Percentiles rank a stretch among this genome's conserved stretches.
phyloP scores from a whole-genome alignment of 495 filamentous ascomycete genomes.

The Gamarada debralockiae region DNA sequence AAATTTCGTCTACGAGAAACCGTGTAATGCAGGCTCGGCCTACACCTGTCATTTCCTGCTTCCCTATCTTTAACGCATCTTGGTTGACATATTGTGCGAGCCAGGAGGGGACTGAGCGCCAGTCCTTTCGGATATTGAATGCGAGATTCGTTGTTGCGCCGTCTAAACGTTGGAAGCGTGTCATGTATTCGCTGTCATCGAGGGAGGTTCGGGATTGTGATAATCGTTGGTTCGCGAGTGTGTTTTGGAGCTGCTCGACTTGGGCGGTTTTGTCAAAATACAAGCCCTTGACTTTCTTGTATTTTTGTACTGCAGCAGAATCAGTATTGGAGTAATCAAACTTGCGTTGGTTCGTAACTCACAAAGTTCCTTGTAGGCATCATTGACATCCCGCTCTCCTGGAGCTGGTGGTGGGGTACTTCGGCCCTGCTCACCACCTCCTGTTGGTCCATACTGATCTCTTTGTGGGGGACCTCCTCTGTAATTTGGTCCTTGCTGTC shows the following conservation, averaged over 20 bases:
- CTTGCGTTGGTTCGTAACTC: slow-evolving; percentile 31
- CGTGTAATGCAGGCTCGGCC: slow-evolving; percentile 86
- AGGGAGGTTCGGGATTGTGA: slow-evolving; percentile 92
- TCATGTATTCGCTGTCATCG: slow-evolving; percentile 92
- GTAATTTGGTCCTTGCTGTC: slow-evolving; percentile 32
- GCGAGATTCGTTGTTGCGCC: slow-evolving; percentile 92
- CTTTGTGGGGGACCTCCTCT: slow-evolving; percentile 29
- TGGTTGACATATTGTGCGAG: slow-evolving; percentile 72
- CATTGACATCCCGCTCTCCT: slow-evolving; percentile 18
- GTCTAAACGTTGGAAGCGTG: slow-evolving; percentile 86
- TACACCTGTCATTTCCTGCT: slow-evolving; percentile 94
- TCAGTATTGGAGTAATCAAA: neutral
- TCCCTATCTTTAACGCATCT: slow-evolving; percentile 75
- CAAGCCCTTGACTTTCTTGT: slow-evolving; percentile 94
- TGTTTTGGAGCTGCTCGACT: slow-evolving; percentile 93
- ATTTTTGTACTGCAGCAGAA: slow-evolving; percentile 51
- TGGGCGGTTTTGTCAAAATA: slow-evolving; percentile 96
- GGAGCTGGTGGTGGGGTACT: slow-evolving; percentile 32
- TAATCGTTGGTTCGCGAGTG: slow-evolving; percentile 90
- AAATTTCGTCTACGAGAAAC: slow-evolving; percentile 90
- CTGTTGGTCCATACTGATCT: slow-evolving; percentile 16
- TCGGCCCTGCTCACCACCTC: slow-evolving; percentile 20
- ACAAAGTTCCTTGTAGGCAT: slow-evolving; percentile 58
- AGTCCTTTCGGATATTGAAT: slow-evolving; percentile 92
- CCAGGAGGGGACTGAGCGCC: slow-evolving; percentile 78